Base-by-base conservation (phyloP, 129 eudicot genomes). In the Flaveria trinervia region DNA sequence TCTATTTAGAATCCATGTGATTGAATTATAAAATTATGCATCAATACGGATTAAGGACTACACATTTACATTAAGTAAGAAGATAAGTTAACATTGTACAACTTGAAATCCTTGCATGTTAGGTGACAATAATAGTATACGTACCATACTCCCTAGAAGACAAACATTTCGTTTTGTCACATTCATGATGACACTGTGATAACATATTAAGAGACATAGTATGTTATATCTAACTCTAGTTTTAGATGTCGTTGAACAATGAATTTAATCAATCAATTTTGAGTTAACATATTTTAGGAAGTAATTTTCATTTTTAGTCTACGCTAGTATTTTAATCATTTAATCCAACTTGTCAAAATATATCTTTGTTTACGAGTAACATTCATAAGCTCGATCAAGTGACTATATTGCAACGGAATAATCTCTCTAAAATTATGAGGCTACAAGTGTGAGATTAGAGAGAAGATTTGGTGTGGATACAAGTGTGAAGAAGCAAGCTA, bases 101-200 rank as follows among this genome's bases (percentile, higher is more conserved):
- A 56, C 28, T 56, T 56, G 13, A 56, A 20, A 17, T 7, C 26
- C 28, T 56, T 56, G 30, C 30, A 55, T 17, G 62, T 45, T 59
- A 13, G 68, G 77, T 7, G 23, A 7, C 56, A 59, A 44, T 36
- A 36, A 43, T 20, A 22, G 22, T 54, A 73, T 14, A 20, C 41
- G 14, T 55, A 33, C 28, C 30, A 10, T 18, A 17, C 17, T 10
- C 12, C 26, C 26, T 0, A 55, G 3, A 0, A 59, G 36, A 59
- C 33, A 59, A 73, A 39, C 45, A 54, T 62, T 71, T 64, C 51
- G 17, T 46, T 46, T 1, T 62, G 61, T 22, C 7, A 1, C 51
- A 33, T 33, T 54, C 49, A 28, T 28, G 33, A 17, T 54, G 30
- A 54, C 75, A 70, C 5, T 25, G 13, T 72, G 65, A 72, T 64